Evolutionary conservation across 2,329 filamentous ascomycete species (phyloP), one percentile per base, ranked within the genome.

Genomic region (Sarocladium strictum): DNA sequence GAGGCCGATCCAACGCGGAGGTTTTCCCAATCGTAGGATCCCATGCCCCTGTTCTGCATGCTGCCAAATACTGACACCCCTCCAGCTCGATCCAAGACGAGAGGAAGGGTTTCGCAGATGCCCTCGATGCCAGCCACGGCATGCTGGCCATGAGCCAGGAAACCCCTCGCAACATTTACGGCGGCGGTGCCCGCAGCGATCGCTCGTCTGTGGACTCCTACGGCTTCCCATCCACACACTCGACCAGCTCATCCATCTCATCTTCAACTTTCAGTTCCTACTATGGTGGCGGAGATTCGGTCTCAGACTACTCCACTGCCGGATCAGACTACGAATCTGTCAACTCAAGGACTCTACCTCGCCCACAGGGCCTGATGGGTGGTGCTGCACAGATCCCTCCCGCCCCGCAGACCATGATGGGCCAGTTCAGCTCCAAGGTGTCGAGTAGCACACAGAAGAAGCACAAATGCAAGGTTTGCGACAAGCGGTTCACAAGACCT

Each of bases 391-490:
- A 78, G 59, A 79, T 85, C 29, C 90, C 90, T 1, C 90, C 91
- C 1, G 90, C 90, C 17, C 92, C 91, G 1, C 89, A 95, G 67
- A 95, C 92, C 0, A 97, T 99, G 91, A 99, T 99, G 94, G 85
- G 90, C 53, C 92, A 96, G 65, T 97, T 97, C 75, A 97, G 90
- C 73, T 97, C 93, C 59, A 97, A 97, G 74, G 86, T 97, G 53
- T 92, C 91, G 0, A 92, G 90, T 17, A 96, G 90, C 73, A 94
- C 93, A 10, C 91, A 97, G 69, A 97, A 97, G 84, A 97, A 97
- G 79, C 94, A 97, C 76, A 97, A 97, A 78, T 97, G 93, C 82
- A 97, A 96, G 75, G 89, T 97, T 57, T 97, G 93, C 76, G 93
- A 97, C 72, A 97, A 97, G 80, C 85, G 93, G 41, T 97, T 97